phyloP scores from a whole-genome alignment of 2,329 filamentous ascomycete genomes.

The Aspergillus tubingensis region DNA sequence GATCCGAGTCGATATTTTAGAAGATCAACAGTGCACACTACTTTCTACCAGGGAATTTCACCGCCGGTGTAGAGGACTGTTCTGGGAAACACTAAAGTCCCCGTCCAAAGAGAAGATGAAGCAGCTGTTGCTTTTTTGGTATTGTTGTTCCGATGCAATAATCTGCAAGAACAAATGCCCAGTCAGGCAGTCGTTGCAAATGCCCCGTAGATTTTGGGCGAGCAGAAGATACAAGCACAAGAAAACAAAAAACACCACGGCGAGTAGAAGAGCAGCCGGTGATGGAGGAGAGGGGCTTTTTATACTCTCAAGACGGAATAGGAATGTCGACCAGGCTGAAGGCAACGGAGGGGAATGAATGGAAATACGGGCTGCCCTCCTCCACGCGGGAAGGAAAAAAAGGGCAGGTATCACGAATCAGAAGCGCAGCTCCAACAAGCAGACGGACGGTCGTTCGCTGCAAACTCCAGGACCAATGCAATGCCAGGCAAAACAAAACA shows the following conservation, averaged over 20 bases:
- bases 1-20: neutral
- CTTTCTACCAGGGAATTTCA: constrained; percentile 25
- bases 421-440: neutral
- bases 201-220: neutral
- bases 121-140: neutral
- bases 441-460: neutral
- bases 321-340: neutral
- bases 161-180: neutral
- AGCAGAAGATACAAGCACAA: neutral
- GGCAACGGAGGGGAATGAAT: neutral
- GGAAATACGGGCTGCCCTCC: neutral
- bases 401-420: too few relatives aligned
- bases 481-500: constrained; percentile 3
- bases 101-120: neutral
- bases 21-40: constrained; percentile 11
- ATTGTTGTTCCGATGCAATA: neutral
- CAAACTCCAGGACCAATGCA: neutral
- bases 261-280: neutral
- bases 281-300: neutral
- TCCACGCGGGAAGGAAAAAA: too few relatives aligned
- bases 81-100: neutral
- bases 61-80: constrained; percentile 24
- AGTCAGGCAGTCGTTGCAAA: neutral
- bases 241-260: neutral
- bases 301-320: neutral